Conservation (phyloP, 441 rosid genomes). For the Jatropha podagrica region DNA sequence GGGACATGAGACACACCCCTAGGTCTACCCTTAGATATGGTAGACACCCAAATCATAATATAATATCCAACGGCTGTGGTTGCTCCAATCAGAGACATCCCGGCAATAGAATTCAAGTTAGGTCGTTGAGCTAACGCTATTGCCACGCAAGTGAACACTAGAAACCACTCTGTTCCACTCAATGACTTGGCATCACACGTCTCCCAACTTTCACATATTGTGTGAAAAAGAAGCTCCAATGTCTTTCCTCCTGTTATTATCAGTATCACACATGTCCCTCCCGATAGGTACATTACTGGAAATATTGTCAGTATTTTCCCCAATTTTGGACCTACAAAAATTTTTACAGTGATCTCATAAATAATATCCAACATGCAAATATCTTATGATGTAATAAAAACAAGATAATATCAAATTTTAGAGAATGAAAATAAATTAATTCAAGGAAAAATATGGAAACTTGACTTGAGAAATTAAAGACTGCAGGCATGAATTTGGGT, state of each 20-base stretch:
- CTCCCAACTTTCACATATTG: constrained; percentile 11
- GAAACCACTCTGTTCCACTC: constrained; percentile 38
- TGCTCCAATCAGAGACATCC: constrained; percentile 40
- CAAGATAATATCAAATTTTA: too few species aligned
- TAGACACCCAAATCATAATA: constrained; percentile 38
- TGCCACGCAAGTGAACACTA: constrained; percentile 44
- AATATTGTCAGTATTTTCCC: constrained; percentile 51
- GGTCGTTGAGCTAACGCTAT: constrained; percentile 42
- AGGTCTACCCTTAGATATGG: constrained; percentile 33
- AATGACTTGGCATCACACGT: constrained; percentile 24
- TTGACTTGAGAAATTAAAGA: too few species aligned
- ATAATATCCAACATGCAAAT: too few species aligned
- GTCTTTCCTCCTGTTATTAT: constrained; percentile 47
- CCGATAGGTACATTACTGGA: constrained; percentile 65
- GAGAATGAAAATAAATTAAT: too few species aligned
- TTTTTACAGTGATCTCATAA: too few species aligned
- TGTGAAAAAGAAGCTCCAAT: constrained; percentile 32
- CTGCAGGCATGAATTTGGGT: too few species aligned
- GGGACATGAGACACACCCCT: constrained; percentile 24
- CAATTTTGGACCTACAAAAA: constrained; percentile 37
- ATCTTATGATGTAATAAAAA: too few species aligned
- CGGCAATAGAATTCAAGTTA: constrained; percentile 41
- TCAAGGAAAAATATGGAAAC: too few species aligned
- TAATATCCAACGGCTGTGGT: constrained; percentile 33
- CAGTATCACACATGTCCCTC: constrained; percentile 49